phyloP scores from a whole-genome alignment of 2,329 filamentous ascomycete species.

The Remersonia thermophila region DNA sequence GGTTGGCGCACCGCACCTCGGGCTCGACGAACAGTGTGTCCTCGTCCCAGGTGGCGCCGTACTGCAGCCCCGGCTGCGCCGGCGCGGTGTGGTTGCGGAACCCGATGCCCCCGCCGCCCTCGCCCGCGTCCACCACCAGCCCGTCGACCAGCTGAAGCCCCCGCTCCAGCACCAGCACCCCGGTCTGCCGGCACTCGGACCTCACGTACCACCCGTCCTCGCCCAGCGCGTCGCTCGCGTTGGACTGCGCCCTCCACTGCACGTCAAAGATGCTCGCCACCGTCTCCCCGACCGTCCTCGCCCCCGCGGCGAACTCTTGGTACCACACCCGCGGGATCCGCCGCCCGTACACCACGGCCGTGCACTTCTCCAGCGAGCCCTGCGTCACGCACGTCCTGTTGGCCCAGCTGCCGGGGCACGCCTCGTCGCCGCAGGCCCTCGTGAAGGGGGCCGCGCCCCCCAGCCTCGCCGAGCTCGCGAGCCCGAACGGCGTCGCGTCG shows the following conservation, averaged over 20 bases:
- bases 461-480: background rate
- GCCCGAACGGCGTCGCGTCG: constrained; percentile 3
- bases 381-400: constrained; percentile 3
- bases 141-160: constrained; percentile 4
- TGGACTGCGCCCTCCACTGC: constrained; percentile 6
- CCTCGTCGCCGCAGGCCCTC: background rate
- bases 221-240: background rate
- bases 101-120: constrained; percentile 4
- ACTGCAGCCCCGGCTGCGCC: background rate
- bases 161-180: constrained; percentile 2
- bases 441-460: background rate
- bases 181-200: constrained; percentile 4
- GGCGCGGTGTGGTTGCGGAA: constrained; percentile 8
- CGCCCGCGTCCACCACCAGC: constrained; percentile 5
- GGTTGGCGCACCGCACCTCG: constrained; percentile 2
- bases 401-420: constrained; percentile 3
- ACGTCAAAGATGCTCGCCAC: constrained; percentile 9
- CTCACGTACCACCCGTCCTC: background rate
- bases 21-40: constrained; percentile 9
- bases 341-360: background rate
- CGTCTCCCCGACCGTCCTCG: background rate
- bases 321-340: constrained; percentile 2
- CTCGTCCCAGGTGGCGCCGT: constrained; percentile 6
- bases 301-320: background rate
- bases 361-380: constrained; percentile 1